Evolutionary conservation across 148 eudicot species (phyloP).

Genomic region (Vaccinium darrowii): DNA sequence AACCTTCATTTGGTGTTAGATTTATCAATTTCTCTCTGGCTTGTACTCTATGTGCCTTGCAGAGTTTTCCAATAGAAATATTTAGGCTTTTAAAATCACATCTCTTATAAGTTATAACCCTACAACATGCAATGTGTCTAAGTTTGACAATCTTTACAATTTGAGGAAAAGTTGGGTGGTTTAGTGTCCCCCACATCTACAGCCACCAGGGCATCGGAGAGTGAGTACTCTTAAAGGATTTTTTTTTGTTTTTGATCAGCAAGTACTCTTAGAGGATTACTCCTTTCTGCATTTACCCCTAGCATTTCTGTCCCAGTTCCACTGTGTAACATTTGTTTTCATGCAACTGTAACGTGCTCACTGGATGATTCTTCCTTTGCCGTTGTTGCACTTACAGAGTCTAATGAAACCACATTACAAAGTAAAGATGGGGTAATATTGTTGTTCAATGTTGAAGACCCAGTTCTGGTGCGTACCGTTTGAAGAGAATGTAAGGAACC

Average conservation of each 20-base stretch:
- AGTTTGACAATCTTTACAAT: no score
- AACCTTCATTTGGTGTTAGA: neutral
- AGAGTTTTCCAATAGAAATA: neutral
- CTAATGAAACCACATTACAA: constrained; percentile 25
- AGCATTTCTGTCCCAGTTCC: neutral
- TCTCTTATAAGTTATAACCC: neutral
- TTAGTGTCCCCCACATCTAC: neutral
- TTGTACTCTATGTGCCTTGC: neutral
- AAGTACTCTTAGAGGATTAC: neutral
- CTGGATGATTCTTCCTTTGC: constrained; percentile 62
- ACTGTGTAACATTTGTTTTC: constrained; percentile 2
- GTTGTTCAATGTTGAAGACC: constrained; percentile 55
- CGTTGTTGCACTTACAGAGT: constrained; percentile 45
- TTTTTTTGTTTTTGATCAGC: no score
- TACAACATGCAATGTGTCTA: neutral
- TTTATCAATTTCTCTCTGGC: neutral
- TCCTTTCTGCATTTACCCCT: neutral
- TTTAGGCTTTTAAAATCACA: neutral
- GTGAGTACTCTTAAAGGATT: neutral
- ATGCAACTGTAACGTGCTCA: constrained; percentile 72
- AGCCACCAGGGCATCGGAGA: neutral
- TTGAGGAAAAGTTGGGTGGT: no score
- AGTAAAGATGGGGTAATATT: constrained; percentile 54
- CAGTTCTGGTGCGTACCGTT: constrained; percentile 65
- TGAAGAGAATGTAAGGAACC: constrained; percentile 62